Evolutionary conservation across 2,329 filamentous ascomycete species (phyloP).

Genomic region (Penicillium sp.): DNA sequence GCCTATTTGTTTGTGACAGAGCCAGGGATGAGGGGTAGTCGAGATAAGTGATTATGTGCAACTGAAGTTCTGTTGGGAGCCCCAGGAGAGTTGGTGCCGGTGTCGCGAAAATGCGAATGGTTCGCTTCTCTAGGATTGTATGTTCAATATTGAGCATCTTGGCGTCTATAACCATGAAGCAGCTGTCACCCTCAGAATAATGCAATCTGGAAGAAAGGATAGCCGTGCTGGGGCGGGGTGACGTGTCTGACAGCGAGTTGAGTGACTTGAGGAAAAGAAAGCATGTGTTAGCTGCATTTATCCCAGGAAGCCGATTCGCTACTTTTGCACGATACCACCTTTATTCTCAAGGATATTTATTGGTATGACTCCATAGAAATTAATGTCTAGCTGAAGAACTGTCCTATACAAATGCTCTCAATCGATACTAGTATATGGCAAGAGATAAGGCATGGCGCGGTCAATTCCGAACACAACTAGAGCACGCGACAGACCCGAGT

Average conservation of each 20-base stretch:
- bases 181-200: too few relatives aligned
- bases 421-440: too few relatives aligned
- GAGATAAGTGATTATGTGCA: neutral
- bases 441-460: too few relatives aligned
- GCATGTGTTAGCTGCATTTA: constrained; percentile 9
- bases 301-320: too few relatives aligned
- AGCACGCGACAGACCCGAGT: neutral
- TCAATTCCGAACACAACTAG: constrained; percentile 28
- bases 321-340: constrained; percentile 38
- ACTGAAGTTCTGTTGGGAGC: neutral
- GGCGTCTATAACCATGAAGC: too few relatives aligned
- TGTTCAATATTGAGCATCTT: neutral
- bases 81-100: neutral
- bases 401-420: too few relatives aligned
- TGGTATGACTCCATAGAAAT: too few relatives aligned
- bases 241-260: constrained; percentile 1
- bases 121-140: neutral
- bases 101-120: neutral
- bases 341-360: too few relatives aligned
- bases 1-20: neutral
- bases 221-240: neutral
- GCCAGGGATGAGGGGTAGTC: neutral
- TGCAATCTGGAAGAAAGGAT: neutral
- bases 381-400: too few relatives aligned
- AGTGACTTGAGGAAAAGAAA: neutral